phyloP scores from a whole-genome alignment of 1,139 yeast genomes.

The Suhomyces atakaporum region DNA sequence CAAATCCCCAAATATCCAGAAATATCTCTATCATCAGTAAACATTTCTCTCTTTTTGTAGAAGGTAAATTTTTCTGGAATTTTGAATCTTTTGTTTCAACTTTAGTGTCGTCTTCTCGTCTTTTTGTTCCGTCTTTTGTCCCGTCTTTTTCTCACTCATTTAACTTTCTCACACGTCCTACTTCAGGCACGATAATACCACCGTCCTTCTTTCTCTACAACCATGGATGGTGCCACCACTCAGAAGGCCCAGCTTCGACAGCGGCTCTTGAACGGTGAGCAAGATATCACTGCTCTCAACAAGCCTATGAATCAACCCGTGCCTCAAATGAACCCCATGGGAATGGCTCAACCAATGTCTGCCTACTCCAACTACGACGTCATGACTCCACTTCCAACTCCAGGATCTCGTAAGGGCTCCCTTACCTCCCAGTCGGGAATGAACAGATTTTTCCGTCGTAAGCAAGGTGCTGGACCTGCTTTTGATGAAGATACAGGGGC shows the following conservation, averaged over 20 bases:
- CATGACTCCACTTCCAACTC: conserved; percentile 22
- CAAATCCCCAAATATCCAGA: no score
- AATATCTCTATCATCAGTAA: no score
- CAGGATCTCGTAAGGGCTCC: conserved; percentile 39
- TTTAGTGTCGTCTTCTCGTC: no score
- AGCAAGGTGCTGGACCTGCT: conserved; percentile 29
- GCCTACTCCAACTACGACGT: conserved; percentile 23
- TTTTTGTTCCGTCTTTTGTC: no score
- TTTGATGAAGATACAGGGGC: conserved; percentile 59
- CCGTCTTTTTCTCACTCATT: no score
- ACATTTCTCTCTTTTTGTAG: no score
- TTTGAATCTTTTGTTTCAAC: no score
- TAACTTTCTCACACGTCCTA: no score
- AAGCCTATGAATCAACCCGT: conserved; percentile 8
- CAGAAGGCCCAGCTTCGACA: conserved; percentile 33
- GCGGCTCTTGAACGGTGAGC: conserved; percentile 36
- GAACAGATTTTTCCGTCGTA: conserved; percentile 47
- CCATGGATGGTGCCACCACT: conserved; percentile 23
- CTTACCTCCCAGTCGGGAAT: conserved; percentile 44
- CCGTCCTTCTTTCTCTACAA: neutral
- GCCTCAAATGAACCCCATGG: neutral
- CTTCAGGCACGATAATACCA: no score
- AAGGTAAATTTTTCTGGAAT: no score
- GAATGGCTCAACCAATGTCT: conserved; percentile 2
- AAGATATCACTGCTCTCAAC: conserved; percentile 27